These are phyloP conservation scores for Mycena olivaceomarginata DNA, from an alignment of 768 basidiomycete genomes.

Conservation along the genomic window DNA sequence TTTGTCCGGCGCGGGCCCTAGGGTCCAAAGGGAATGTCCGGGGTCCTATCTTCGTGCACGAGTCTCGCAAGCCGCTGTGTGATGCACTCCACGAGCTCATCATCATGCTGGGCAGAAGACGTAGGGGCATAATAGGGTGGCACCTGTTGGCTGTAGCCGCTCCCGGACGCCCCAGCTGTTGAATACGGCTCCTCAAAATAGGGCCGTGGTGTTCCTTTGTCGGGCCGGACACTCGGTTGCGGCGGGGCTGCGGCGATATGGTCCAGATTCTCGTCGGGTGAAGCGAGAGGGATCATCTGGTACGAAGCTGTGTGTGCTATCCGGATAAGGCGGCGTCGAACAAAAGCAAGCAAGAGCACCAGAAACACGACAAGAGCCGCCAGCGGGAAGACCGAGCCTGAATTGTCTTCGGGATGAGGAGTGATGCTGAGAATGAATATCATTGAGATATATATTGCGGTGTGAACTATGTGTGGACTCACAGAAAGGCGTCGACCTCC, in stretches of 20 bases:
- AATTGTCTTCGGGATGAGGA: background rate
- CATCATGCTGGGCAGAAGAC: background rate
- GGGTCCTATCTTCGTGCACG: conserved; percentile 12
- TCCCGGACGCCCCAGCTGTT: conserved; percentile 8
- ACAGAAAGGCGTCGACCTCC: conserved; percentile 40
- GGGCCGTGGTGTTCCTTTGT: background rate
- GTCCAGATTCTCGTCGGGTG: background rate
- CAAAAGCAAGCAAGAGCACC: background rate
- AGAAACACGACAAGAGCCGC: background rate
- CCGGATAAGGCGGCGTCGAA: conserved; percentile 4
- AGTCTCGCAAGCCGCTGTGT: conserved; percentile 27
- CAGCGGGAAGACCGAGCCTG: background rate
- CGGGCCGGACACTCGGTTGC: background rate
- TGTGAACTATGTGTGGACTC: background rate
- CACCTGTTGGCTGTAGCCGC: background rate
- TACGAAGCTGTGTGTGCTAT: background rate
- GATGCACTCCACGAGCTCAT: conserved; percentile 24
- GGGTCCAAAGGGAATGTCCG: too few relatives aligned
- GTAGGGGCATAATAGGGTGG: background rate
- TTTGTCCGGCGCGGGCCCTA: too few relatives aligned
- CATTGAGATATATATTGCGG: background rate
- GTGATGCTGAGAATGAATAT: background rate
- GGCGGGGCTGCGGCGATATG: background rate
- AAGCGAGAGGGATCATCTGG: conserved; percentile 4
- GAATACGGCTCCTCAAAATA: background rate